A percentile compares a stretch with the other conserved stretches of the same genome.
These are phyloP conservation scores for Citrus glauca DNA, from an alignment of 345 rosid genomes.

Conservation along the genomic window DNA sequence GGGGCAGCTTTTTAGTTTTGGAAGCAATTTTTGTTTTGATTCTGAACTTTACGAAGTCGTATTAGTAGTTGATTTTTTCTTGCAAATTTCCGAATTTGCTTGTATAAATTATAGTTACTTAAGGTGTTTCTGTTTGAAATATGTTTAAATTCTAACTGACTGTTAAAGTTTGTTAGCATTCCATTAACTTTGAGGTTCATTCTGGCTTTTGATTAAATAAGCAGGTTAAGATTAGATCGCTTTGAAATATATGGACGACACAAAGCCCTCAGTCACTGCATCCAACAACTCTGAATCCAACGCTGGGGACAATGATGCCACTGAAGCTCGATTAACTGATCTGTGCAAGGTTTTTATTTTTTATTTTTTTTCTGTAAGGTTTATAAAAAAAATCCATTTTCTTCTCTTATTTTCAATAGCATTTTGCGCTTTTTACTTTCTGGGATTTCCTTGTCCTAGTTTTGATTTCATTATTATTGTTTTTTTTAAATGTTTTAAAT, in stretches of 20 bases:
- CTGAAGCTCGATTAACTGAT: conserved; percentile 36
- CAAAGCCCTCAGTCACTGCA: conserved; percentile 16
- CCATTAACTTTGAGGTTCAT: neutral
- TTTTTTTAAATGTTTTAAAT: no score
- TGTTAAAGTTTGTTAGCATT: neutral
- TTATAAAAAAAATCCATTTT: neutral
- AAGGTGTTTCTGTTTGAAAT: neutral
- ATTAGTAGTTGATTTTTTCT: neutral
- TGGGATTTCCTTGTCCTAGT: neutral
- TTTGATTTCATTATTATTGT: neutral
- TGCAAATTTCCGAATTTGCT: neutral
- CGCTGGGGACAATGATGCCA: conserved; percentile 23
- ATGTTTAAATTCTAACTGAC: neutral
- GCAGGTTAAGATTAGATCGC: neutral
- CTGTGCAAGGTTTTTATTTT: conserved; percentile 42
- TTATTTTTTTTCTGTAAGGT: neutral
- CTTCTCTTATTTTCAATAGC: neutral
- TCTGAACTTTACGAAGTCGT: neutral
- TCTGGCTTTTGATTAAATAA: neutral
- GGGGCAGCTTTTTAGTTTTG: neutral
- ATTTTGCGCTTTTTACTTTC: neutral
- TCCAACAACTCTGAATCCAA: conserved; percentile 14
- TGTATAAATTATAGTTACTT: neutral
- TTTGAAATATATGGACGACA: conserved; percentile 23
- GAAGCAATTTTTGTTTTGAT: neutral